These are phyloP conservation scores for Mycena galopus DNA, from an alignment of 768 basidiomycete genomes.

Conservation along the genomic window DNA sequence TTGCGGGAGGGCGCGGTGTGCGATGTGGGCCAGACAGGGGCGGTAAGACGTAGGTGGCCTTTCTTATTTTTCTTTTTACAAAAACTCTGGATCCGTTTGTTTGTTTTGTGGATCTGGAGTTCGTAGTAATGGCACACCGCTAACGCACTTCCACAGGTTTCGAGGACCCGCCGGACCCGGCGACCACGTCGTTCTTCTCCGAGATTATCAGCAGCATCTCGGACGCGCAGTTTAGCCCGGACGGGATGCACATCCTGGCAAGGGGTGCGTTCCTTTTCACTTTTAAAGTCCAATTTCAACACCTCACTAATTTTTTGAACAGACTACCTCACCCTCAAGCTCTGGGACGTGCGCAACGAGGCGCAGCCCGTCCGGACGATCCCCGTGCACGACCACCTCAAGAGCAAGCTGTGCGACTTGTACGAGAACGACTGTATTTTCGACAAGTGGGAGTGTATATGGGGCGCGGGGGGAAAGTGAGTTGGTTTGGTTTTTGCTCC, in stretches of 20 bases:
- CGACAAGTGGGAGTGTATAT: constrained; percentile 99
- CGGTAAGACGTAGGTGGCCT: background rate
- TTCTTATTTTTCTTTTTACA: background rate
- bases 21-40: background rate
- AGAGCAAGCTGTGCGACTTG: constrained; percentile 97
- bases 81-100: no score
- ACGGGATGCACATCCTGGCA: constrained; percentile 95
- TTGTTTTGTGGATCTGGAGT: background rate
- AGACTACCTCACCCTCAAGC: constrained; percentile 97
- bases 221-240: constrained; percentile 98
- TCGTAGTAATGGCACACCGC: background rate
- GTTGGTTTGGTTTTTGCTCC: constrained; percentile 50
- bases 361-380: constrained; percentile 95
- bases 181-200: constrained; percentile 98
- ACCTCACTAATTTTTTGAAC: background rate
- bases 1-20: constrained; percentile 98
- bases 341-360: constrained; percentile 99
- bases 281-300: background rate
- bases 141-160: constrained; percentile 71
- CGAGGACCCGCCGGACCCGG: constrained; percentile 98
- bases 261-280: constrained; percentile 50
- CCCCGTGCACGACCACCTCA: constrained; percentile 96
- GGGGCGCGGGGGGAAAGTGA: constrained; percentile 94
- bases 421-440: constrained; percentile 99
- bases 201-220: constrained; percentile 99